Evolutionary conservation across 2,329 filamentous ascomycete genomes (phyloP).

Genomic region (Dactylellina drechsleri): DNA sequence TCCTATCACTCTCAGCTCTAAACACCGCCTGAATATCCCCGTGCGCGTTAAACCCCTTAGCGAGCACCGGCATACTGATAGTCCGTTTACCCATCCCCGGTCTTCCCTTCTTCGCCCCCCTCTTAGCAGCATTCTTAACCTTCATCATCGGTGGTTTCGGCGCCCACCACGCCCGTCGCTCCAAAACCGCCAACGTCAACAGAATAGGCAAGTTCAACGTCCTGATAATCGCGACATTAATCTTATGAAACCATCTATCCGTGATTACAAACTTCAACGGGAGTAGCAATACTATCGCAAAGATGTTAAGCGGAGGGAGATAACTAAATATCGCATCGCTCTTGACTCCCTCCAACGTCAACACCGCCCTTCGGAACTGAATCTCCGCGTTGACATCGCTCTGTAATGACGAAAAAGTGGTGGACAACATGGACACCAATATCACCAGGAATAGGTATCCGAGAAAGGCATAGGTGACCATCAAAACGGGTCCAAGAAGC

Average conservation of each 20-base stretch:
- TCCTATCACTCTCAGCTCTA: slow-evolving; percentile 42
- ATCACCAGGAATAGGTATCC: slow-evolving; percentile 91
- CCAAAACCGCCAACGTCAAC: slow-evolving; percentile 75
- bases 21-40: slow-evolving; percentile 50
- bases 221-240: slow-evolving; percentile 80
- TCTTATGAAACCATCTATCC: slow-evolving; percentile 90
- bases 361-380: slow-evolving; percentile 80
- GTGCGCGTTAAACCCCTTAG: slow-evolving; percentile 40
- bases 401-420: slow-evolving; percentile 82
- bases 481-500: slow-evolving; percentile 79
- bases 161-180: slow-evolving; percentile 76
- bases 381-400: slow-evolving; percentile 83
- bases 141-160: slow-evolving; percentile 22
- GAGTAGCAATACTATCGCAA: slow-evolving; percentile 77
- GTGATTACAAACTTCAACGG: slow-evolving; percentile 81
- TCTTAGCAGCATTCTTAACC: background rate
- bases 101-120: background rate
- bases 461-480: slow-evolving; percentile 85
- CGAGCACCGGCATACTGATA: slow-evolving; percentile 44
- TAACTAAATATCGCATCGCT: slow-evolving; percentile 85
- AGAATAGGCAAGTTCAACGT: slow-evolving; percentile 79
- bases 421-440: slow-evolving; percentile 84
- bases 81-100: slow-evolving; percentile 21
- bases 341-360: slow-evolving; percentile 87
- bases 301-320: slow-evolving; percentile 82